Base-by-base conservation (phyloP, 805 yeast genomes). In the Teunomyces barrocoloradensis region DNA sequence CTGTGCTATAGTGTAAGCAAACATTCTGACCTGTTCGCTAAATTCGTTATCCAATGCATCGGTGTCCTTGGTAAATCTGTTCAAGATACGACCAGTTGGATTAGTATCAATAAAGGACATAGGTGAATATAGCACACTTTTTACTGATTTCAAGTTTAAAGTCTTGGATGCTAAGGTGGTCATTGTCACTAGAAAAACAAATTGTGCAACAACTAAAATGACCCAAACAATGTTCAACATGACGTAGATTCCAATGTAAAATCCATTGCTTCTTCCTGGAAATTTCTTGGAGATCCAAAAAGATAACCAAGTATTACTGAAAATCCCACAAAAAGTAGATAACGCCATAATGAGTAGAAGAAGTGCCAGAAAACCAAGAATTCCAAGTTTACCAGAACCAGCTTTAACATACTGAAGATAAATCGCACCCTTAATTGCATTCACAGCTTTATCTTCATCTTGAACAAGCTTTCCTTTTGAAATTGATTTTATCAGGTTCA, bases 41-140 rank as follows among this genome's bases (percentile, higher is more conserved):
- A 89, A 68, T 64, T 86, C 91, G 60, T 87, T 87, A 58, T 89
- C 96, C 62, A 88, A 68, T 5, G 84, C 82, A 61, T 89, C 96
- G 0, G 94, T 85, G 63, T 89, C 96, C 56, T 88, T 88, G 1
- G 96, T 88, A 63, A 89, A 89, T 53, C 96, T 73, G 65, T 88
- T 89, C 61, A 90, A 71, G 48, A 89, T 82, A 54, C 96, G 75
- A 2, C 97, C 96, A 73, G 87, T 77, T 13, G 96, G 97, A 0
- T 95, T 86, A 9, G 89, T 81, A 60, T 90, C 96, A 65, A 88
- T 75, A 61, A 80, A 90, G 0, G 84, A 68, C 91, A 88, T 87
- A 43, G 96, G 95, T 1, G 94, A 82, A 50, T 82, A 83, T 49
- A 89, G 68, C 11, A 89, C 72, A 32, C 72, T 77, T 39, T 74